Percentiles rank a stretch among this genome's conserved stretches.
Conservation (phyloP, 371 early-diverging fungal genomes). For the Capillidium heterosporum region DNA sequence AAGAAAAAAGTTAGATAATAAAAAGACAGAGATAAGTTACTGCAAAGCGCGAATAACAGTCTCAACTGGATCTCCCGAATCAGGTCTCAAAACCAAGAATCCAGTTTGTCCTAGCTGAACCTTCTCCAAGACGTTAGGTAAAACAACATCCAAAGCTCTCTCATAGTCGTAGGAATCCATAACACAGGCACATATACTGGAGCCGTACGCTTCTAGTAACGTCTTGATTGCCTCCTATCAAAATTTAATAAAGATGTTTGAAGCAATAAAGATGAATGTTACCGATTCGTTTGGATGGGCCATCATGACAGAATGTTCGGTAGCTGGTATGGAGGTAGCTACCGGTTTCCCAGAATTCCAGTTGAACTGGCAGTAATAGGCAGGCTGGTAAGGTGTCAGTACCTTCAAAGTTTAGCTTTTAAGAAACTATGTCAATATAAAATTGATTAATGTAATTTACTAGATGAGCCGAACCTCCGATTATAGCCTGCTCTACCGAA, state of each 20-base stretch:
- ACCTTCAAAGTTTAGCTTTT: slow-evolving; percentile 51
- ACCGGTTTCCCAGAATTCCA: slow-evolving; percentile 52
- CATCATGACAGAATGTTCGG: slow-evolving; percentile 81
- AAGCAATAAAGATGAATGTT: neutral
- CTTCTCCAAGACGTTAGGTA: slow-evolving; percentile 35
- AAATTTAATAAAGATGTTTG: neutral
- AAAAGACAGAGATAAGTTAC: neutral
- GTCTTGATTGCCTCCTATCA: slow-evolving; percentile 17
- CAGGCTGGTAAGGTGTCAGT: slow-evolving; percentile 59
- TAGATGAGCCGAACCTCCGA: slow-evolving; percentile 64
- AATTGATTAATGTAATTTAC: slow-evolving; percentile 13
- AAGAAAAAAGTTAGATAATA: neutral
- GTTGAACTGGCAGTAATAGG: slow-evolving; percentile 47
- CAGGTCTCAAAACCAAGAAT: slow-evolving; percentile 58
- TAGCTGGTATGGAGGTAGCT: slow-evolving; percentile 60
- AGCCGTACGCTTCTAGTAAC: slow-evolving; percentile 43
- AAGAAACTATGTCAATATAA: neutral
- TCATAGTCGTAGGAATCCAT: slow-evolving; percentile 60
- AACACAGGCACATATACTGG: slow-evolving; percentile 55
- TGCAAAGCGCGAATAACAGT: slow-evolving; percentile 24
- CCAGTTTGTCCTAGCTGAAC: slow-evolving; percentile 48
- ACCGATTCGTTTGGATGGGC: slow-evolving; percentile 32
- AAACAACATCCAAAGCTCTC: slow-evolving; percentile 39
- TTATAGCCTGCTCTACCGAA: slow-evolving; percentile 59
- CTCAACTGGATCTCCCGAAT: slow-evolving; percentile 59